Evolutionary conservation across 768 basidiomycete genomes (phyloP), one percentile per base, ranked within the genome.

Genomic region (Boletus sp.): DNA sequence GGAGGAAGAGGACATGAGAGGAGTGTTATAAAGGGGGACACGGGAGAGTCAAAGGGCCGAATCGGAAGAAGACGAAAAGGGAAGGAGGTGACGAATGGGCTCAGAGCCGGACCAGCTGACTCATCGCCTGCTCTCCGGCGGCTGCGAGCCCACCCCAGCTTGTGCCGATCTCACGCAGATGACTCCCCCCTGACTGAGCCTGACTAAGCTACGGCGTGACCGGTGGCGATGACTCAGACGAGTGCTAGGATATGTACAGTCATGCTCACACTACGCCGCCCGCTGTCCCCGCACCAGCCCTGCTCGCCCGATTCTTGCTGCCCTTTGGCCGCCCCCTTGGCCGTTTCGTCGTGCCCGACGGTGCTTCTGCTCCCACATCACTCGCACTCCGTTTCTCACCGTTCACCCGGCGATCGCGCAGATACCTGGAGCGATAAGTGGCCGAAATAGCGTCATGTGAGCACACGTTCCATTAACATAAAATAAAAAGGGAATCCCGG

Each of bases 271-370:
- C 49, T 27, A 38, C 48, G 10, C 47, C 51, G 17, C 42, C 53
- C 49, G 35, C 32, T 8, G 43, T 33, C 9, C 55, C 64, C 38
- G 39, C 67, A 15, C 59, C 56, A 38, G 61, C 9, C 48, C 50
- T 65, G 45, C 62, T 56, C 0, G 57, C 57, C 45, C 70, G 67
- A 30, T 86, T 87, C 69, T 84, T 87, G 65, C 86, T 88, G 2
- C 87, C 87, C 62, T 83, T 85, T 33, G 86, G 86, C 9, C 86
- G 72, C 27, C 86, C 86, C 40, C 86, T 74, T 0, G 85, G 83
- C 14, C 84, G 70, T 57, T 86, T 87, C 7, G 66, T 61, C 14
- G 67, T 58, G 1, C 62, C 56, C 35, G 59, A 27, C 6, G 65
- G 49, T 17, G 38, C 73, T 65, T 67, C 77, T 72, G 55, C 56